These are phyloP conservation scores for Persicaria maculosa DNA, from an alignment of 148 eudicot species.

Conservation along the genomic window DNA sequence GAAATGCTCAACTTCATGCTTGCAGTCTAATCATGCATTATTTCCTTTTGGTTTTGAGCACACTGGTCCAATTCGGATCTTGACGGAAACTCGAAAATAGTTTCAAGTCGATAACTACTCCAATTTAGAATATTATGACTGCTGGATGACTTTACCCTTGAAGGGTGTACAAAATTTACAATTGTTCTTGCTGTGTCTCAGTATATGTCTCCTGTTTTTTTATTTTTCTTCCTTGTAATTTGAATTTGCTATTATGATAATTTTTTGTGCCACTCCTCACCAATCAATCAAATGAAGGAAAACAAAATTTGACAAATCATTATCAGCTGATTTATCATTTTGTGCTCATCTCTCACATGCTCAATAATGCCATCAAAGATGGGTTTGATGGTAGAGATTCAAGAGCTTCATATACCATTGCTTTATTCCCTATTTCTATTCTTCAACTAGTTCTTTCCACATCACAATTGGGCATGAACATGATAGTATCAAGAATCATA, in stretches of 20 bases:
- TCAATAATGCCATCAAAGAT: conserved; percentile 7
- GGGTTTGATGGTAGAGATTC: not conserved
- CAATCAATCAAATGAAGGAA: not conserved
- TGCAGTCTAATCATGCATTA: conserved; percentile 5
- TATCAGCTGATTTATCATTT: not conserved
- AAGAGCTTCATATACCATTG: conserved; percentile 1
- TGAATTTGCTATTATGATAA: not conserved
- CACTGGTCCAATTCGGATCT: not conserved
- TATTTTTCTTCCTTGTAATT: not conserved
- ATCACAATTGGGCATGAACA: no score
- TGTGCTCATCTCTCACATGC: conserved; percentile 1
- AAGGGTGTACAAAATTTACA: not conserved
- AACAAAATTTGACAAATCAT: conserved; percentile 1
- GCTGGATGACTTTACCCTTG: no score
- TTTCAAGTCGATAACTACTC: no score
- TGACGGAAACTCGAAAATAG: not conserved
- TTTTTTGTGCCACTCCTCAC: conserved; percentile 6
- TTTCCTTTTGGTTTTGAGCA: not conserved
- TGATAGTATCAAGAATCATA: no score
- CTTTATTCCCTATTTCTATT: not conserved
- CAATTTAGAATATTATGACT: no score
- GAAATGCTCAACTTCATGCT: conserved; percentile 7
- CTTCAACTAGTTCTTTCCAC: not conserved
- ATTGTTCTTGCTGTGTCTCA: not conserved
- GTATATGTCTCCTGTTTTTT: not conserved